Evolutionary conservation across 345 rosid genomes (phyloP), one percentile per base, ranked within the genome.

Genomic region (Citrus maxima): DNA sequence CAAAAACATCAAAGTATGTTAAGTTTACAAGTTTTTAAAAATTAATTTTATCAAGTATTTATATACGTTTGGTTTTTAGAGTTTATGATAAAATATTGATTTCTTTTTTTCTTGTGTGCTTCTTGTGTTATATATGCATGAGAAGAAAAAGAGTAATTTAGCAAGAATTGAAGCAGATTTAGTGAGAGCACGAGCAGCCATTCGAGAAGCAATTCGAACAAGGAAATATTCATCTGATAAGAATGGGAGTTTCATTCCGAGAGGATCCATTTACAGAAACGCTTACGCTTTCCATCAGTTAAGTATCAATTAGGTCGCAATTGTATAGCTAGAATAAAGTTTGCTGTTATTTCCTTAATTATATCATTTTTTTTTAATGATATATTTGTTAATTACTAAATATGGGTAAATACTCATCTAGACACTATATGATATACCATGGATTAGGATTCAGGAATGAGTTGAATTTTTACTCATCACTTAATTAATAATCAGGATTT

Each of bases 201-300:
- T 72, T 32, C 76, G 76, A 4, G 49, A 55, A 25, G 75, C 80
- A 16, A 69, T 69, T 58, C 73, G 60, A 19, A 69, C 10, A 12
- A 77, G 27, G 75, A 68, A 77, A 6, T 68, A 56, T 32, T 69
- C 75, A 12, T 78, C 80, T 8, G 46, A 77, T 46, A 42, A 59
- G 28, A 16, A 19, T 22, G 69, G 61, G 42, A 60, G 69, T 4
- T 70, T 78, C 62, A 7, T 70, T 22, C 75, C 75, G 7, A 60
- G 51, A 70, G 75, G 80, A 25, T 25, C 27, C 40, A 46, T 78
- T 60, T 78, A 78, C 70, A 59, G 70, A 27, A 70, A 78, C 59
- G 61, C 75, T 7, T 70, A 70, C 7, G 80, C 75, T 4, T 78
- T 78, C 32, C 80, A 78, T 71, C 75, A 70, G 80, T 78, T 70